These are phyloP conservation scores for Cladophialophora chaetospira DNA, from an alignment of 2,329 filamentous ascomycete genomes.

Conservation along the genomic window DNA sequence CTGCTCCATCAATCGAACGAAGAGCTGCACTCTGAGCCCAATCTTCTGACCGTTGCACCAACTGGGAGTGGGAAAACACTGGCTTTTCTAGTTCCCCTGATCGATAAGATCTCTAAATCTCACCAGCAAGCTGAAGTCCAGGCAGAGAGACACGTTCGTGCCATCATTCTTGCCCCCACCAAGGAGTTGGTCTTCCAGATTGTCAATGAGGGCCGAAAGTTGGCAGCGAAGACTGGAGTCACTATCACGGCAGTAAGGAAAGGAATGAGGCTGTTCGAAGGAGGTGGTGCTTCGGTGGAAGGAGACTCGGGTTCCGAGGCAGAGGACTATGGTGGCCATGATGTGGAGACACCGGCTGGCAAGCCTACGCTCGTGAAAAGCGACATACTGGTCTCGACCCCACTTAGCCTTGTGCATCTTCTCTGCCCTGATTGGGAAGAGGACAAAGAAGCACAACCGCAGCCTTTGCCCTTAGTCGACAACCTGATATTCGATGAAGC, in stretches of 20 bases:
- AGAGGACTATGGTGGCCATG: conserved; percentile 42
- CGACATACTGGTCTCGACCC: conserved; percentile 79
- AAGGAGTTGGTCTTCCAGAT: conserved; percentile 82
- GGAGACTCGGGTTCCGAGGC: conserved; percentile 38
- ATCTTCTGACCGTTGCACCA: conserved; percentile 86
- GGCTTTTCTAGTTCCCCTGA: conserved; percentile 83
- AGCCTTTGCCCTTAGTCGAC: conserved; percentile 66
- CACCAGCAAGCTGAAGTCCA: conserved; percentile 45
- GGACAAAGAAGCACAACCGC: conserved; percentile 40
- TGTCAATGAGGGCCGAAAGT: conserved; percentile 77
- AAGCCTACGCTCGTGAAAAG: conserved; percentile 60
- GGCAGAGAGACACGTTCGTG: conserved; percentile 62
- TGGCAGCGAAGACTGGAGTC: conserved; percentile 74
- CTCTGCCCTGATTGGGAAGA: conserved; percentile 51
- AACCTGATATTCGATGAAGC: conserved; percentile 88
- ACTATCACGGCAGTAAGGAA: conserved; percentile 82
- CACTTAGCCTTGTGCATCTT: conserved; percentile 74
- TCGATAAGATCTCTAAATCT: conserved; percentile 69
- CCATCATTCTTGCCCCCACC: conserved; percentile 75
- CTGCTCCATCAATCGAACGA: conserved; percentile 56
- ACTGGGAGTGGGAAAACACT: conserved; percentile 97
- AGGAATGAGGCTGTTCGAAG: conserved; percentile 65
- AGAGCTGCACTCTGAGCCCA: conserved; percentile 50
- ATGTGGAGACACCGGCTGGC: conserved; percentile 39
- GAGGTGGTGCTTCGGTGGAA: conserved; percentile 38